phyloP scores from a whole-genome alignment of 108 stramenopile genomes.

The Fragilaria radians region DNA sequence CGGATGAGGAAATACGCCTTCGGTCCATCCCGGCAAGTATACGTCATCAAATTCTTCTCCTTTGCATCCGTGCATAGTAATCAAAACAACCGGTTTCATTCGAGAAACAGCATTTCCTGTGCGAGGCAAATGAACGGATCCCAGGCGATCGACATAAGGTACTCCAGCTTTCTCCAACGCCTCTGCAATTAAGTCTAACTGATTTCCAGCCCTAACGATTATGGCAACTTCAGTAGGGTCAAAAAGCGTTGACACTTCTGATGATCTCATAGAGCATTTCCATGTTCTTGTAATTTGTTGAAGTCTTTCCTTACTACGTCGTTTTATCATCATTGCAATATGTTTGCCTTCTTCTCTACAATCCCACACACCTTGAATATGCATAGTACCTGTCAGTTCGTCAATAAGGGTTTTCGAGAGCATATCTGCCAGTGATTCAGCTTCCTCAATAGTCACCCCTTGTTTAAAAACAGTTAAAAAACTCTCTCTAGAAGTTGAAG shows the following conservation, averaged over 20 bases:
- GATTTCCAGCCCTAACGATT: conserved; percentile 37
- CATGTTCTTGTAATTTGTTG: conserved; percentile 13
- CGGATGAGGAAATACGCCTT: conserved; percentile 50
- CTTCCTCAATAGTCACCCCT: neutral
- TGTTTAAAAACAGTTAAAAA: neutral
- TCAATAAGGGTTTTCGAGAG: conserved; percentile 25
- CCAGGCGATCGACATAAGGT: conserved; percentile 20
- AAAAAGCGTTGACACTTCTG: conserved; percentile 5
- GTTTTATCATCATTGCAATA: conserved; percentile 35
- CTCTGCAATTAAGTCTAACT: conserved; percentile 36
- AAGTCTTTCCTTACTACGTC: conserved; percentile 31
- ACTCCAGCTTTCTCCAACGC: conserved; percentile 22
- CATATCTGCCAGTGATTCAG: conserved; percentile 12
- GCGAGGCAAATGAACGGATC: neutral
- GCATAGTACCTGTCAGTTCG: conserved; percentile 29
- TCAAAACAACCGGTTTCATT: conserved; percentile 49
- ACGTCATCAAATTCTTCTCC: conserved; percentile 65
- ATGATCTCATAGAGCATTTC: neutral
- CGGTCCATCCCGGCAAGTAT: conserved; percentile 49
- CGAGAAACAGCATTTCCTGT: conserved; percentile 5
- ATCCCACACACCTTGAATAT: conserved; percentile 50
- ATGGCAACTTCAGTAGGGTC: conserved; percentile 47
- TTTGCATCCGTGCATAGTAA: conserved; percentile 57
- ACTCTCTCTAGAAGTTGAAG: neutral
- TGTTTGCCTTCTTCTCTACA: conserved; percentile 45